Conservation (phyloP, 345 rosid genomes). For the Pugionium dolabratum region DNA sequence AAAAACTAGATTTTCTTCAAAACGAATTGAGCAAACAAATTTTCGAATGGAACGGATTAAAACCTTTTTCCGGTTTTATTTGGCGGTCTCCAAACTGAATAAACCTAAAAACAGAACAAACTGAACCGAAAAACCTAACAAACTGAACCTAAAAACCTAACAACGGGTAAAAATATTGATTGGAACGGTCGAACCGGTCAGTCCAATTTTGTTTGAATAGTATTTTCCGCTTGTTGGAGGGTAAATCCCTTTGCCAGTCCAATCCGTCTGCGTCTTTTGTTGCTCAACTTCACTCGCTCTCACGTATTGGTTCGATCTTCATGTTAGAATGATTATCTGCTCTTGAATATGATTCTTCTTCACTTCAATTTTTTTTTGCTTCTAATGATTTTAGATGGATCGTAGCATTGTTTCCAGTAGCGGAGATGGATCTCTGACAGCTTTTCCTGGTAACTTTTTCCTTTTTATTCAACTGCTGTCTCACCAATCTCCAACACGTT, state of each 20-base stretch:
- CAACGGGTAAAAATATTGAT: background rate
- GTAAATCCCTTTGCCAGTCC: background rate
- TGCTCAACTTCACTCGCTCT: constrained; percentile 1
- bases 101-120: too few relatives aligned
- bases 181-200: constrained; percentile 1
- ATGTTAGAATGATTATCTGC: constrained; percentile 4
- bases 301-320: constrained; percentile 18
- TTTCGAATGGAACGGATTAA: too few relatives aligned
- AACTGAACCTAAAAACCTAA: too few relatives aligned
- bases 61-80: too few relatives aligned
- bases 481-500: background rate
- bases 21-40: too few relatives aligned
- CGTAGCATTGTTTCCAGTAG: constrained; percentile 30
- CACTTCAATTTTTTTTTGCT: background rate
- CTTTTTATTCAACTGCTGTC: background rate
- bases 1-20: too few relatives aligned
- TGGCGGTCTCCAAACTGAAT: too few relatives aligned
- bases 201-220: background rate
- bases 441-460: constrained; percentile 21
- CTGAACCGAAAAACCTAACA: too few relatives aligned
- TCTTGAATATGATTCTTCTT: background rate
- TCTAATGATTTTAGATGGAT: constrained; percentile 18
- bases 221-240: background rate
- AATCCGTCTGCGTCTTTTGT: background rate
- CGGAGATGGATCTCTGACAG: constrained; percentile 25